Base-by-base conservation (phyloP, 805 yeast species). In the Crinitomyces ghanaensis region DNA sequence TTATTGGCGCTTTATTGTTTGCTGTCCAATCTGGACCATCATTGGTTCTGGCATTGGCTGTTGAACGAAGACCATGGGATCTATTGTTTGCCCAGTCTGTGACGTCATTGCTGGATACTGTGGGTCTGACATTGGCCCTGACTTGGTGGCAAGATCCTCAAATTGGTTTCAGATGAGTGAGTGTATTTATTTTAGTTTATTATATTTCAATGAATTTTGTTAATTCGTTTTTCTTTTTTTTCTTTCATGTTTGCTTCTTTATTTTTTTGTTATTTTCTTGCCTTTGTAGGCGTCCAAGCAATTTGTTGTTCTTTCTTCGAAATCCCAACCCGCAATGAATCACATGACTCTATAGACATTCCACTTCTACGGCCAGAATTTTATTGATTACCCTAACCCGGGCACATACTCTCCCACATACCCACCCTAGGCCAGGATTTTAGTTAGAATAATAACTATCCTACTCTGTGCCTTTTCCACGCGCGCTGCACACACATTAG, bases 81-180 rank as follows among this genome's bases (percentile, higher is more conserved):
- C 49, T 50, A 20, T 35, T 62, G 19, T 43, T 51, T 19, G 53
- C 57, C 32, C 44, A 48, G 40, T 34, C 44, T 20, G 55, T 51
- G 12, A 44, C 53, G 12, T 46, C 57, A 32, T 36, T 60, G 23
- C 44, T 62, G 18, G 65, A 62, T 48, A 60, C 66, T 18, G 62
- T 62, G 19, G 66, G 66, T 12, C 49, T 61, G 23, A 46, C 66
- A 4, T 45, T 56, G 22, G 49, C 53, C 15, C 49, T 61, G 31
- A 55, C 56, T 39, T 57, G 62, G 62, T 56, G 33, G 37, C 12
- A 32, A 26, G 16, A n/a, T n/a, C n/a, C n/a, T n/a, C n/a, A n/a
- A n/a, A n/a, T n/a, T n/a, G n/a, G n/a, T n/a, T n/a, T n/a, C n/a
- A n/a, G n/a, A n/a, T n/a, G n/a, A n/a, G n/a, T n/a, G n/a, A n/a